Base-by-base conservation (phyloP, 352 stramenopile species). In the Halophytophthora polymorphica region DNA sequence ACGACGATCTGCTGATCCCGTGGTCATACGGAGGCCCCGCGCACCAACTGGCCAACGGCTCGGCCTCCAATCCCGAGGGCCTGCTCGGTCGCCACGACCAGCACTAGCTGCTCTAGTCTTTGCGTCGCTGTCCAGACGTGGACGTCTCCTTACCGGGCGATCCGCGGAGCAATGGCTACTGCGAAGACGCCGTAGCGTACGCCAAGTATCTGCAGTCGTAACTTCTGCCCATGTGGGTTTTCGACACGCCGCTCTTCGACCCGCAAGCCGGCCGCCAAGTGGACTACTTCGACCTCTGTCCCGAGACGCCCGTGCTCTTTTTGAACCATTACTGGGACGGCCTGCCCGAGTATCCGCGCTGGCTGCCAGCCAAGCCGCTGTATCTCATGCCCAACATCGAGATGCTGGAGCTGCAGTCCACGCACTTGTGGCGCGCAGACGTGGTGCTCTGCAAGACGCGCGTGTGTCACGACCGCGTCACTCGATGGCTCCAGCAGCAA, bases 211-310 rank as follows among this genome's bases (percentile, higher is more conserved):
- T 69, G 28, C 43, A 66, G n/a, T 66, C 67, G 23, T 62, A 64
- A 14, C 28, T 72, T 14, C 36, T 77, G 48, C 67, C 67, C 2
- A 5, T 58, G 17, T 77, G 67, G 67, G 67, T 52, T 7, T 29
- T 73, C 14, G 54, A 65, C 4, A 29, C 58, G 22, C 46, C 47
- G 2, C 71, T 66, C 45, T 57, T 54, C 25, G 60, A 73, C 41
- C 42, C 50, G 10, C 45, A 55, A 46, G 45, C 31, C 5, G 39
- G 58, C 17, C 38, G 23, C 2, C 36, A 37, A 12, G 51, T 66
- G 52, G 68, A 61, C 43, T 86, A 88, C 61, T 70, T 77, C 49
- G 71, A 88, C 2, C 40, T 83, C 35, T 83, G 72, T 40, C 72
- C 69, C 10, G 41, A 39, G 12, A 81, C 62, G 10, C 60, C 66